Percentiles rank a stretch among this genome's conserved stretches.
phyloP scores from a whole-genome alignment of 805 yeast genomes.

The Wickerhamiella allomyrinae region DNA sequence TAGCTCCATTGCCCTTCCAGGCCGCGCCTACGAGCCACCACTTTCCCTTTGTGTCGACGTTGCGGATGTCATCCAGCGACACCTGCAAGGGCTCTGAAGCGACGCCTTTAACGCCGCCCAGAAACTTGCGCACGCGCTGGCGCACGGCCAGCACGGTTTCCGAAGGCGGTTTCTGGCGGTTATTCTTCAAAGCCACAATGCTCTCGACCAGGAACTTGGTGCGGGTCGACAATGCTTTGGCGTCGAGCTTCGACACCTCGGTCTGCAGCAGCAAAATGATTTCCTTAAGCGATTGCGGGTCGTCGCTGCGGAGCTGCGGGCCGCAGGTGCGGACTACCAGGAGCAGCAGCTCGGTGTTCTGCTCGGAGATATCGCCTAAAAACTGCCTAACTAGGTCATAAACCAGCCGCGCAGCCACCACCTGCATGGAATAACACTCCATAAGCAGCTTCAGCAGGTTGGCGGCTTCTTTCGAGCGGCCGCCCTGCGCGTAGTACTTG shows the following conservation, averaged over 20 bases:
- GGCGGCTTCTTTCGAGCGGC: slow-evolving; percentile 33
- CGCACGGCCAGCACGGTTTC: slow-evolving; percentile 40
- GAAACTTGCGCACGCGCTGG: slow-evolving; percentile 46
- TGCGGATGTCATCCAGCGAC: slow-evolving; percentile 63
- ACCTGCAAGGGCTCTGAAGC: slow-evolving; percentile 69
- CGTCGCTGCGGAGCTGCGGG: slow-evolving; percentile 74
- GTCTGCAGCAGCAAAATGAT: slow-evolving; percentile 49
- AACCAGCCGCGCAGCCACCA: slow-evolving; percentile 56
- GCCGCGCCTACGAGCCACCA: slow-evolving; percentile 99
- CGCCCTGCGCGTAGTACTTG: slow-evolving; percentile 12
- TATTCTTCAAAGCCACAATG: slow-evolving; percentile 71
- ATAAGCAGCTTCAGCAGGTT: slow-evolving; percentile 65
- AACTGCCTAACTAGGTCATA: slow-evolving; percentile 54
- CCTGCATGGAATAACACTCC: slow-evolving; percentile 61
- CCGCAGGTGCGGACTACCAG: slow-evolving; percentile 67
- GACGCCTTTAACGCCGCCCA: slow-evolving; percentile 38
- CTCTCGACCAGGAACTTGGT: slow-evolving; percentile 75
- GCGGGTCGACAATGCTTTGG: slow-evolving; percentile 37
- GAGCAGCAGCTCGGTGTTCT: slow-evolving; percentile 62
- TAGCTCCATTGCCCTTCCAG: slow-evolving; percentile 59
- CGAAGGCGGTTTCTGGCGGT: slow-evolving; percentile 49
- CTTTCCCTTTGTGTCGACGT: slow-evolving; percentile 69
- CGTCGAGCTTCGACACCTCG: slow-evolving; percentile 29
- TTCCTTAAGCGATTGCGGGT: slow-evolving; percentile 71
- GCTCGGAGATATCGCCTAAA: slow-evolving; percentile 46